phyloP scores from a whole-genome alignment of 2,329 filamentous ascomycete species.

The Sporothrix brunneoviolacea region DNA sequence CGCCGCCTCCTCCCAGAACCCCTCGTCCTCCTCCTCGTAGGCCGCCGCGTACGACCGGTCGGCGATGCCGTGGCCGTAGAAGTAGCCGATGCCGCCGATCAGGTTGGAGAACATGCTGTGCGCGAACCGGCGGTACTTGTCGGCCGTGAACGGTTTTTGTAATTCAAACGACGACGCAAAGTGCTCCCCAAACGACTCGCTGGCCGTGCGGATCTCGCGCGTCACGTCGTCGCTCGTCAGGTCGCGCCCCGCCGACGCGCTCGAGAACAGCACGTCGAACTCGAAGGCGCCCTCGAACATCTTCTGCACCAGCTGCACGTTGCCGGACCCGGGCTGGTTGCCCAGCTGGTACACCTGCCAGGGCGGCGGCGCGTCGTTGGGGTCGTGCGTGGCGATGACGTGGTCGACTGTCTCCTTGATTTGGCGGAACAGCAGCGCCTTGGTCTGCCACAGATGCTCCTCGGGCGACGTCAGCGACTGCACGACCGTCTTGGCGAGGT shows the following conservation, averaged over 20 bases:
- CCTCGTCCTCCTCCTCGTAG: slow-evolving; percentile 91
- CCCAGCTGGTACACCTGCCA: slow-evolving; percentile 77
- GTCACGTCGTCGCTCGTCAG: slow-evolving; percentile 59
- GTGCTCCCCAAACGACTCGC: slow-evolving; percentile 63
- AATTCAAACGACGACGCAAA: slow-evolving; percentile 69
- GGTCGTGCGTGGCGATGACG: slow-evolving; percentile 42
- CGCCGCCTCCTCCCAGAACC: slow-evolving; percentile 89
- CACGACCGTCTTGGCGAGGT: slow-evolving; percentile 69
- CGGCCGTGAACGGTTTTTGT: slow-evolving; percentile 65
- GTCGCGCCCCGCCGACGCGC: slow-evolving; percentile 56
- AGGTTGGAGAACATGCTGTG: slow-evolving; percentile 92
- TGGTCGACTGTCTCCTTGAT: slow-evolving; percentile 44
- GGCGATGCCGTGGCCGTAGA: slow-evolving; percentile 80
- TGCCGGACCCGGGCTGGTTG: slow-evolving; percentile 63
- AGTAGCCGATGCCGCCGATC: slow-evolving; percentile 90
- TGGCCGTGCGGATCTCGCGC: slow-evolving; percentile 58
- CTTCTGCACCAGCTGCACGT: slow-evolving; percentile 85
- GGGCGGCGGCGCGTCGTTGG: slow-evolving; percentile 67
- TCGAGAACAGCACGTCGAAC: slow-evolving; percentile 89
- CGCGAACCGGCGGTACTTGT: slow-evolving; percentile 71
- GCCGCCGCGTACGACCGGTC: slow-evolving; percentile 88
- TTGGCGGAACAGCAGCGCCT: slow-evolving; percentile 50
- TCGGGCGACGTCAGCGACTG: slow-evolving; percentile 60
- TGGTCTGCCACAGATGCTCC: slow-evolving; percentile 76
- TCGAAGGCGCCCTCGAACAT: slow-evolving; percentile 84